These are phyloP conservation scores for Diaporthe nobilis DNA, from an alignment of 2,329 filamentous ascomycete genomes.

Conservation along the genomic window DNA sequence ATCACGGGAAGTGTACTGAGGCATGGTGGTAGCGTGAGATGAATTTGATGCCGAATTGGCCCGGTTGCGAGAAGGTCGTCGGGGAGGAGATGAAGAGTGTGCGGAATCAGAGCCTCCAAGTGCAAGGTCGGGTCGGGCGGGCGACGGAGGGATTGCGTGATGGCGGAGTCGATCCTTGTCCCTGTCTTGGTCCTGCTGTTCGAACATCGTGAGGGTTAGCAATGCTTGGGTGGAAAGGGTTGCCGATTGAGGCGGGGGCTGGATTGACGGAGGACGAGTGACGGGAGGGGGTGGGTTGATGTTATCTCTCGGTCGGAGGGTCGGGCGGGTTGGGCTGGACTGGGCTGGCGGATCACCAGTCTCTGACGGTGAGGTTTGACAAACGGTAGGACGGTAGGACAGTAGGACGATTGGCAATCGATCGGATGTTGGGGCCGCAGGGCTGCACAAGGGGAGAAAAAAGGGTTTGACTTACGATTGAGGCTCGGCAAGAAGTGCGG, in stretches of 20 bases:
- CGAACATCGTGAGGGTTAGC: slow-evolving; percentile 40
- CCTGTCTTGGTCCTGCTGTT: slow-evolving; percentile 37
- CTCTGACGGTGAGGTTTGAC: slow-evolving; percentile 41
- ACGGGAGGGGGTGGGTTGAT: slow-evolving; percentile 12
- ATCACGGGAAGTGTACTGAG: slow-evolving; percentile 77
- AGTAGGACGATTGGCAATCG: slow-evolving; percentile 38
- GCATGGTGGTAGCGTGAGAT: slow-evolving; percentile 62
- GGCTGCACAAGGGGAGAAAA: slow-evolving; percentile 36
- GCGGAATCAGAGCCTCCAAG: slow-evolving; percentile 25
- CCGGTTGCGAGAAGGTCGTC: slow-evolving; percentile 42
- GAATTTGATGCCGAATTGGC: slow-evolving; percentile 42
- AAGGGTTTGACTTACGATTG: slow-evolving; percentile 45
- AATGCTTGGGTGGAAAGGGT: background rate
- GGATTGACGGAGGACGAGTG: background rate
- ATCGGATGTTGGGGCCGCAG: slow-evolving; percentile 33
- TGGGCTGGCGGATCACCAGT: slow-evolving; percentile 30
- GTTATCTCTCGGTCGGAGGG: slow-evolving; percentile 7
- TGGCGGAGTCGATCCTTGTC: slow-evolving; percentile 29
- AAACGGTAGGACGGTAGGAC: slow-evolving; percentile 37
- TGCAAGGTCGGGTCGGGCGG: slow-evolving; percentile 36
- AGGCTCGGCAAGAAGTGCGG: slow-evolving; percentile 32
- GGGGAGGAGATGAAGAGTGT: slow-evolving; percentile 42
- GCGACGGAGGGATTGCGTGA: slow-evolving; percentile 34
- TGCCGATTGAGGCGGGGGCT: slow-evolving; percentile 15
- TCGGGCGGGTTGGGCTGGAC: slow-evolving; percentile 13